Percentiles rank a stretch among this genome's conserved stretches.
Evolutionary conservation across 331 rosid species (phyloP).

Genomic region (Acacia pycnantha): DNA sequence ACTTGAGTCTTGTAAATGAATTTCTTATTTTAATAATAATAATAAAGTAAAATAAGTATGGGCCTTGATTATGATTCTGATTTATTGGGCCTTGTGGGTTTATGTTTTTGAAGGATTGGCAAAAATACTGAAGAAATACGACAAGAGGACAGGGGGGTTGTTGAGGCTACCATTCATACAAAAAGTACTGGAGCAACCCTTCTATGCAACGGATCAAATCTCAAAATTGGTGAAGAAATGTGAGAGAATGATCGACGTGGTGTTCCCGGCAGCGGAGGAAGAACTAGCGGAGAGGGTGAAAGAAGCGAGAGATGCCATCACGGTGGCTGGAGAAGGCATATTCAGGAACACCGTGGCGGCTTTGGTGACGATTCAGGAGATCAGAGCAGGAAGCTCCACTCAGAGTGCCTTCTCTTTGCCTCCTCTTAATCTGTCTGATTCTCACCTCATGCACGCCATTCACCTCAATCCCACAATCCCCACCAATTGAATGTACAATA

Average conservation of each 20-base stretch:
- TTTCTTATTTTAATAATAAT: neutral
- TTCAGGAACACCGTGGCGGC: conserved; percentile 85
- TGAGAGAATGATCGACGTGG: conserved; percentile 65
- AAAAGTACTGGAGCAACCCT: conserved; percentile 76
- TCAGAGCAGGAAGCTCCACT: conserved; percentile 83
- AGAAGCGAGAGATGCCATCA: conserved; percentile 46
- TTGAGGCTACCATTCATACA: conserved; percentile 75
- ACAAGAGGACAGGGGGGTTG: conserved; percentile 81
- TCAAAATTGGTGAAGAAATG: conserved; percentile 86
- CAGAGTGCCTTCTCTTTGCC: conserved; percentile 75
- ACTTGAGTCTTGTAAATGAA: neutral
- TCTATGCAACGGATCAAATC: conserved; percentile 69
- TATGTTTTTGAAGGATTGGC: conserved; percentile 55
- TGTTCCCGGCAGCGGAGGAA: conserved; percentile 52
- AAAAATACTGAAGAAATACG: conserved; percentile 86
- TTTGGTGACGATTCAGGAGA: conserved; percentile 69
- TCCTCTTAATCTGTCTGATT: conserved; percentile 68
- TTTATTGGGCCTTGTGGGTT: neutral
- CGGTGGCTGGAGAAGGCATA: conserved; percentile 67
- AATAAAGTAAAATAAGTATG: neutral
- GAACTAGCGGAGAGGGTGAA: conserved; percentile 37
- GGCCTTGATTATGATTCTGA: neutral
- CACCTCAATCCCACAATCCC: conserved; percentile 68
- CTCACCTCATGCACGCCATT: conserved; percentile 56
- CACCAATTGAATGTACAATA: conserved; percentile 4